Base-by-base conservation (phyloP, 352 stramenopile genomes). In the Globisporangium lucens region DNA sequence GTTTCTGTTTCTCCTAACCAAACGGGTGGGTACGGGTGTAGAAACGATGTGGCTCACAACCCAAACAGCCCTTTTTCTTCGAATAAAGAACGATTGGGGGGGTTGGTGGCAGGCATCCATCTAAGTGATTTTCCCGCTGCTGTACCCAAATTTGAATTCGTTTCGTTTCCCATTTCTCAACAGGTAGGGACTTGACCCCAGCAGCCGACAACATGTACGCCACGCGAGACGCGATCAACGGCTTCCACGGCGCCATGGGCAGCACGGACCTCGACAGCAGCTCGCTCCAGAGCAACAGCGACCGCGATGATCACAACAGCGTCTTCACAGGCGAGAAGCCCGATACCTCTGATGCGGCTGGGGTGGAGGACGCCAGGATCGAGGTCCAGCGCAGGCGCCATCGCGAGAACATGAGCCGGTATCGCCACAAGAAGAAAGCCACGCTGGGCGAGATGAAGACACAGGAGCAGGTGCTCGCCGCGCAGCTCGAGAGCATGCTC, bases 341-440 rank as follows among this genome's bases (percentile, higher is more conserved):
- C 38, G 38, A 47, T 20, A 12, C 13, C 38, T 47, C 22, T 56
- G 49, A 24, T 33, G 15, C 22, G 8, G n/a, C n/a, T 3, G 49
- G 9, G 3, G 15, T 1, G 3, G 17, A 27, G 29, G 41, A 38
- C 38, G 41, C 38, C 6, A 29, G 38, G n/a, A 17, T 30, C 2
- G 24, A 41, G 24, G 4, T 38, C 13, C 36, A 76, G 47, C 75
- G 75, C 8, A 68, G 78, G 47, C 73, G 75, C 20, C 73, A 82
- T 49, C 73, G 75, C 17, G 75, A 82, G 61, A 82, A 82, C 53
- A 82, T 82, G 75, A 71, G 76, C 24, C 74, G 77, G 53, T 82
- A 79, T 61, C 67, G 75, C 7, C 70, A 63, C 47, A 82, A 82
- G 71, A 82, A 78, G 73, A 82, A 82, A 62, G 73, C 73, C 49